Percentiles rank a stretch among this genome's conserved stretches.
These are phyloP conservation scores for Otatea glauca DNA, from an alignment of 176 grass and related monocot species.

Conservation along the genomic window DNA sequence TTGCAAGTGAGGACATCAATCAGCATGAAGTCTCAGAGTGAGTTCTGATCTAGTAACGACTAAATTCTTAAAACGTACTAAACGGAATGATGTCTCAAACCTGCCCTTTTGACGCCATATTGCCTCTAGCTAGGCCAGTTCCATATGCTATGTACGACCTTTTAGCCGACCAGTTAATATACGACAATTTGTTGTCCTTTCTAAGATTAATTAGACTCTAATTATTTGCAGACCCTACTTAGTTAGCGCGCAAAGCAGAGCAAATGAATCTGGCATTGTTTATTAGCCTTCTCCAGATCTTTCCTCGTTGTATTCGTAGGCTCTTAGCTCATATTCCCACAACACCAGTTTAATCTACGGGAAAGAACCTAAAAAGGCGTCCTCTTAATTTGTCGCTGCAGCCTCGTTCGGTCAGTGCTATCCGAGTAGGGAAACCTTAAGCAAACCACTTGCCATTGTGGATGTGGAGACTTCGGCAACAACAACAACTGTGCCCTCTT, in stretches of 20 bases:
- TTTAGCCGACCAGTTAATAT: neutral
- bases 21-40: too few species aligned
- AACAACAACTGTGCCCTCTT: neutral
- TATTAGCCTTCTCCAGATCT: slow-evolving; percentile 34
- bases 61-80: neutral
- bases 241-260: neutral
- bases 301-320: neutral
- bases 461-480: slow-evolving; percentile 28
- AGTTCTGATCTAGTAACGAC: neutral
- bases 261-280: slow-evolving; percentile 20
- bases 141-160: neutral
- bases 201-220: neutral
- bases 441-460: slow-evolving; percentile 41
- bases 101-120: neutral
- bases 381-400: slow-evolving; percentile 8
- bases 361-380: neutral
- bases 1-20: neutral
- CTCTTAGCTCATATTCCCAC: neutral
- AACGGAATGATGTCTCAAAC: neutral
- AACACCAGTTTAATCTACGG: neutral
- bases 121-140: neutral
- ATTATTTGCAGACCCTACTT: neutral
- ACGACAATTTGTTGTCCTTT: neutral
- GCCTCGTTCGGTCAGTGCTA: slow-evolving; percentile 45
- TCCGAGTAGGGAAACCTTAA: slow-evolving; percentile 51